Conservation (phyloP, 345 rosid genomes). For the Odontarrhena argentea region DNA sequence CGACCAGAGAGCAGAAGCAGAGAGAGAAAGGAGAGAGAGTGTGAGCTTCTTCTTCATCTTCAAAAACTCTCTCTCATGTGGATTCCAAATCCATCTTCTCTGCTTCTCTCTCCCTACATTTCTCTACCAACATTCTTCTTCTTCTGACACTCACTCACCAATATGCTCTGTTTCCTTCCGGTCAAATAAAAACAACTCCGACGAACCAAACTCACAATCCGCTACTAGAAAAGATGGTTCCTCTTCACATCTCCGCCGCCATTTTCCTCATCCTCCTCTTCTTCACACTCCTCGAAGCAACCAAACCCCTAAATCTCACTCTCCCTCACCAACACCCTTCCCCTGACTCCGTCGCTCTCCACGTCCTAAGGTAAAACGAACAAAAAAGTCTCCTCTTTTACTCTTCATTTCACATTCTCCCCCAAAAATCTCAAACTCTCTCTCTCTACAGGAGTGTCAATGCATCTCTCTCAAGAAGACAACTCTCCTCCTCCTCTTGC, state of each 20-base stretch:
- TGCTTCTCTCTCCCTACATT: constrained; percentile 30
- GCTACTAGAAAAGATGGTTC: constrained; percentile 48
- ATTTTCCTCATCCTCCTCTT: constrained; percentile 44
- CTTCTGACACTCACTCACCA: constrained; percentile 26
- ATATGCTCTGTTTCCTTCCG: constrained; percentile 21
- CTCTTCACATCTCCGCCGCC: constrained; percentile 30
- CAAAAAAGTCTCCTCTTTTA: background rate
- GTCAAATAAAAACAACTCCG: background rate
- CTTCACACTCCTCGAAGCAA: constrained; percentile 23
- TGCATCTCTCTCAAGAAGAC: constrained; percentile 46
- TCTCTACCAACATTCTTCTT: constrained; percentile 38
- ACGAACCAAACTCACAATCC: constrained; percentile 25
- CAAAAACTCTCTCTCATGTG: constrained; percentile 28
- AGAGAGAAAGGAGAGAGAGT: constrained; percentile 16
- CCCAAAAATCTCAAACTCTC: constrained; percentile 11
- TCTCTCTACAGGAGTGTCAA: constrained; percentile 40
- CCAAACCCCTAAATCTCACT: constrained; percentile 47
- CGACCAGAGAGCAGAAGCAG: constrained; percentile 27
- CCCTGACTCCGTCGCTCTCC: constrained; percentile 59
- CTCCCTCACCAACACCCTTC: constrained; percentile 69
- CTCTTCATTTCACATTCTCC: constrained; percentile 10
- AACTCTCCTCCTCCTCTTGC: constrained; percentile 44
- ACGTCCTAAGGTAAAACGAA: constrained; percentile 51
- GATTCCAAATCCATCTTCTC: constrained; percentile 23
- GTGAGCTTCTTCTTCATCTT: constrained; percentile 18